A percentile compares a stretch with the other conserved stretches of the same genome.
phyloP scores from a whole-genome alignment of 345 rosid species.

The Melaleuca alternifolia region DNA sequence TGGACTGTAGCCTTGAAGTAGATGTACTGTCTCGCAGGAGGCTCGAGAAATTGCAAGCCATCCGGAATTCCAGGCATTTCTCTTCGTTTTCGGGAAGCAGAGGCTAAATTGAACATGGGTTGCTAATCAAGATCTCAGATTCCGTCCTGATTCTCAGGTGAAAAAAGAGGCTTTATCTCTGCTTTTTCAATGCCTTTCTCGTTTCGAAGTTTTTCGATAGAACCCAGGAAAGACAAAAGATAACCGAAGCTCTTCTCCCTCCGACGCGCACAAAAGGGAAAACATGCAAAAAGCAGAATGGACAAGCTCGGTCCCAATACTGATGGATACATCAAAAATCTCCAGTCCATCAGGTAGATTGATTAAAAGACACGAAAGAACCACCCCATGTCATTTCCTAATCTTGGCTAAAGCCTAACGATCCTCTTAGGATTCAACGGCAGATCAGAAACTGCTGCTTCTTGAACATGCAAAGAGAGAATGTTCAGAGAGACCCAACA shows the following conservation, averaged over 20 bases:
- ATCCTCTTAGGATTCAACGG: background rate
- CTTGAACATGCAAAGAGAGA: background rate
- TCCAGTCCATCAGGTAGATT: background rate
- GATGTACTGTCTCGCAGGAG: background rate
- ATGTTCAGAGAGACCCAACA: background rate
- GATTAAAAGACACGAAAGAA: background rate
- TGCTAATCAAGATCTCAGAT: background rate
- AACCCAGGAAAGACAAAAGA: background rate
- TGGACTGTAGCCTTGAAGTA: background rate
- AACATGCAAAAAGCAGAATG: background rate
- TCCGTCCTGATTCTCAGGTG: background rate
- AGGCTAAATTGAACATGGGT: background rate
- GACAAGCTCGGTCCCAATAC: background rate
- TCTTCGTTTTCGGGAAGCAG: background rate
- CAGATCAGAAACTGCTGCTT: background rate
- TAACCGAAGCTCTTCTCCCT: background rate
- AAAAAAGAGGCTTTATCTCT: background rate
- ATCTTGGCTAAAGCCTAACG: background rate
- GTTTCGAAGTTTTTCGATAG: background rate
- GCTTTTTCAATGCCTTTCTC: background rate
- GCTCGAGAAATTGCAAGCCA: background rate
- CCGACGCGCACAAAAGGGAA: background rate
- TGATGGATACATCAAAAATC: background rate
- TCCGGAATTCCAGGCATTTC: background rate
- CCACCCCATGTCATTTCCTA: background rate